These are phyloP conservation scores for Rutstroemia sydowiana DNA, from an alignment of 2,329 filamentous ascomycete species.

Conservation along the genomic window DNA sequence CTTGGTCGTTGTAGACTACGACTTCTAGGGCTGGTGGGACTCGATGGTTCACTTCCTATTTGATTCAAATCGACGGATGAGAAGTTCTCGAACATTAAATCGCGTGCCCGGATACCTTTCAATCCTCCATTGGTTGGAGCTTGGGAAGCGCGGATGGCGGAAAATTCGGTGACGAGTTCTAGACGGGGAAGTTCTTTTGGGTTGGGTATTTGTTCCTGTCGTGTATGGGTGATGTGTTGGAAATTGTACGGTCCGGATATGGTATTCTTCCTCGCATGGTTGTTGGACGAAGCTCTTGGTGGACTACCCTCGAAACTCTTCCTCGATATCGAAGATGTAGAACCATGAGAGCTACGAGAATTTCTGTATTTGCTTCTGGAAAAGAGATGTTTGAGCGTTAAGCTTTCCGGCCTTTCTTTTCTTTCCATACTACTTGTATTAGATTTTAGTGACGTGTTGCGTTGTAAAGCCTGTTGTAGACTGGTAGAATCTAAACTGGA, in stretches of 20 bases:
- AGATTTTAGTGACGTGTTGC: conserved; percentile 51
- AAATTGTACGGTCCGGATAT: conserved; percentile 62
- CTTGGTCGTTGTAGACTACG: too few relatives aligned
- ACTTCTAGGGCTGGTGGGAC: conserved; percentile 12
- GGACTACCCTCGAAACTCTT: background rate
- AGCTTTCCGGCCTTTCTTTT: conserved; percentile 48
- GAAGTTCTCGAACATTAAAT: conserved; percentile 41
- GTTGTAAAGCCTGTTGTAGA: conserved; percentile 39
- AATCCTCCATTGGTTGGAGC: conserved; percentile 31
- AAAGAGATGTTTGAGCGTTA: conserved; percentile 49
- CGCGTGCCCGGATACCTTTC: conserved; percentile 34
- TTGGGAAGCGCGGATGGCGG: conserved; percentile 34
- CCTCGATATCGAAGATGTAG: too few relatives aligned
- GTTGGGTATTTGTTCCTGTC: conserved; percentile 40
- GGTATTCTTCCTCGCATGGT: conserved; percentile 14
- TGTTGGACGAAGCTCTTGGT: background rate
- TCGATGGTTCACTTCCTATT: conserved; percentile 15
- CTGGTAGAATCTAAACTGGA: conserved; percentile 22
- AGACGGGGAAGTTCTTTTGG: conserved; percentile 35
- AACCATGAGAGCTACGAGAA: too few relatives aligned
- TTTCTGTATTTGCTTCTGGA: conserved; percentile 45
- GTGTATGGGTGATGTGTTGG: conserved; percentile 55
- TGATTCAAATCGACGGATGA: conserved; percentile 37
- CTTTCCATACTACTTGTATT: conserved; percentile 44
- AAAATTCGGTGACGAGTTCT: conserved; percentile 39